Evolutionary conservation across 345 rosid genomes (phyloP).

Genomic region (Rhodamnia argentea): DNA sequence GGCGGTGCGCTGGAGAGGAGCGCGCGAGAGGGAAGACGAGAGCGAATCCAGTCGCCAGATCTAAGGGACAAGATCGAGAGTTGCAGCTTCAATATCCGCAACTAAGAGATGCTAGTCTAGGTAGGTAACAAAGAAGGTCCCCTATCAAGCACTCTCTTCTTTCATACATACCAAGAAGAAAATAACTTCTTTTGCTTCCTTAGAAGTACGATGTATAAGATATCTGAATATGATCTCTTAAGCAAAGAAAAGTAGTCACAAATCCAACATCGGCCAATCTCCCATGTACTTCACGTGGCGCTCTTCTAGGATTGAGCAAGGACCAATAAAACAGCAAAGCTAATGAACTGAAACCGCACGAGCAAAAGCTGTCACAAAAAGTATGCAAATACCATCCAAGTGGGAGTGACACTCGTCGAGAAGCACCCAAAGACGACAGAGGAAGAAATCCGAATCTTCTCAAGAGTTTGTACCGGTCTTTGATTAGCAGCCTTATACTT

Average conservation of each 20-base stretch:
- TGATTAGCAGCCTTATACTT: slow-evolving; percentile 54
- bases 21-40: too few species aligned
- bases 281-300: not conserved
- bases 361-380: not conserved
- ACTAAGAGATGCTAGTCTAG: too few species aligned
- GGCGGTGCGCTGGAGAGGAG: too few species aligned
- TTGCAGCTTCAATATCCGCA: too few species aligned
- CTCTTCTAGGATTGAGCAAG: not conserved
- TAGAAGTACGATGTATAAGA: not conserved
- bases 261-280: not conserved
- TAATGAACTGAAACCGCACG: not conserved
- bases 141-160: not conserved
- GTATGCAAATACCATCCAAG: not conserved
- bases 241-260: not conserved
- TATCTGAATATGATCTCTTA: not conserved
- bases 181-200: not conserved
- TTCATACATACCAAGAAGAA: not conserved
- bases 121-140: not conserved
- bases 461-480: slow-evolving; percentile 63
- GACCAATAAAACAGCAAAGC: not conserved
- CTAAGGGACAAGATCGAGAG: too few species aligned
- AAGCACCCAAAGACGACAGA: not conserved
- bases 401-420: not conserved
- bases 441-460: slow-evolving; percentile 33
- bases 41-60: too few species aligned